Evolutionary conservation across 805 yeast species (phyloP), one percentile per base, ranked within the genome.

Genomic region (Sugiyamaella boreocaroliniensis): DNA sequence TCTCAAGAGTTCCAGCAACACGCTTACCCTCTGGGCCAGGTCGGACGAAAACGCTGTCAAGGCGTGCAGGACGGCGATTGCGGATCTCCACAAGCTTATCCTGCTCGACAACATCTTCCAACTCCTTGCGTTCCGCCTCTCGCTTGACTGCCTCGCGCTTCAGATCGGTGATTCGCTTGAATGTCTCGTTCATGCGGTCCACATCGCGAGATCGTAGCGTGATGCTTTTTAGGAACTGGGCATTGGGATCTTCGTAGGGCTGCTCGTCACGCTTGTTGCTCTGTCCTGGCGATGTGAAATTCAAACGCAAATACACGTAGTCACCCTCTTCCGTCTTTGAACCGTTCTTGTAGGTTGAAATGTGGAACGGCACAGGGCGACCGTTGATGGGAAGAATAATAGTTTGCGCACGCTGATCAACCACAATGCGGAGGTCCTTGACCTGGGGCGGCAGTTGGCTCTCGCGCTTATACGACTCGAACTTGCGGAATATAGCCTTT

Each of bases 11-110:
- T 34, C 98, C 97, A 12, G 97, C 92, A 29, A 85, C 82, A 69
- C 96, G 87, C 68, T 92, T 92, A n/a, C 97, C 86, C 68, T 92
- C 99, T 0, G 97, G 97, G 47, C 90, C 88, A 41, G 99, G 99
- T 67, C 98, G 83, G 48, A 90, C 85, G 66, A 84, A 89, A 1
- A 93, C 90, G 55, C 85, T 83, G 58, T 92, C 98, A 58, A 93
- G 74, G 66, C 92, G 82, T 70, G 83, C 82, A 40, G 96, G 87
- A 62, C 98, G 80, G 45, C 90, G 86, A 10, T 87, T 86, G 66
- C 81, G 83, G 53, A 85, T 79, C 69, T 90, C 96, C 55, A 89
- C 72, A 62, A 92, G 77, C 60, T 79, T 87, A 50, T 90, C 98
- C 72, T 92, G 99, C 46, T 86, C 83, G 29, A 92, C 92, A 49